Evolutionary conservation across 108 stramenopile genomes (phyloP).

Genomic region (Nitzschia putrida): DNA sequence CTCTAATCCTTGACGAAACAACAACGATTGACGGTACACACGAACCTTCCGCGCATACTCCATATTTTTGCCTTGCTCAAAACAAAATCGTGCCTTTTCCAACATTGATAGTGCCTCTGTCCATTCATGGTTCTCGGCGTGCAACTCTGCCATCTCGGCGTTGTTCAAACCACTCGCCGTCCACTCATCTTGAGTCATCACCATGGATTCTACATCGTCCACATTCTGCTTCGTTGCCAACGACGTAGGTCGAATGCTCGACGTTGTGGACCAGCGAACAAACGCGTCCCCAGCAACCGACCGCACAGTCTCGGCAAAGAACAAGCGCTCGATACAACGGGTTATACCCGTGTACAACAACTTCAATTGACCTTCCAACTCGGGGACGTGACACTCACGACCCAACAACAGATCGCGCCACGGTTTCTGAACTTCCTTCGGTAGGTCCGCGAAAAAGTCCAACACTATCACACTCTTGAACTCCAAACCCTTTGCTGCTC

Average conservation of each 20-base stretch:
- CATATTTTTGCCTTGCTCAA: too few species aligned
- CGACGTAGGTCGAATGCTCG: background rate
- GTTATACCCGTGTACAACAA: conserved; percentile 59
- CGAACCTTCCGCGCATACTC: too few species aligned
- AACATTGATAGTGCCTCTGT: too few species aligned
- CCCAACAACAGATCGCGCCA: conserved; percentile 50
- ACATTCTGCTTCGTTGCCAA: conserved; percentile 43
- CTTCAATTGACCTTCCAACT: conserved; percentile 54
- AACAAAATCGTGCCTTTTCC: too few species aligned
- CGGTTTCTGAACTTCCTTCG: conserved; percentile 42
- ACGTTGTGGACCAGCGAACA: conserved; percentile 12
- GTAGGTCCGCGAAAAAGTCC: conserved; percentile 54
- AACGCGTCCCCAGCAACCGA: conserved; percentile 47
- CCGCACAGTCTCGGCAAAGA: conserved; percentile 50
- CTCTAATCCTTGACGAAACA: too few species aligned
- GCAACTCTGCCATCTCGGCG: conserved; percentile 41
- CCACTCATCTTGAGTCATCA: conserved; percentile 51
- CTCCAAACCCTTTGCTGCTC: conserved; percentile 59
- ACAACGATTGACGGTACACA: too few species aligned
- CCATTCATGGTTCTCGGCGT: too few species aligned
- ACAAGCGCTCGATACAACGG: conserved; percentile 47
- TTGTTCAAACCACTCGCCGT: conserved; percentile 35
- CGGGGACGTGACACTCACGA: conserved; percentile 27
- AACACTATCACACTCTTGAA: conserved; percentile 58
- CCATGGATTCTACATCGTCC: conserved; percentile 39